Percentiles rank a stretch among this genome's conserved stretches.
Conservation (phyloP, 2,329 filamentous ascomycete species). For the Mycogone perniciosa region DNA sequence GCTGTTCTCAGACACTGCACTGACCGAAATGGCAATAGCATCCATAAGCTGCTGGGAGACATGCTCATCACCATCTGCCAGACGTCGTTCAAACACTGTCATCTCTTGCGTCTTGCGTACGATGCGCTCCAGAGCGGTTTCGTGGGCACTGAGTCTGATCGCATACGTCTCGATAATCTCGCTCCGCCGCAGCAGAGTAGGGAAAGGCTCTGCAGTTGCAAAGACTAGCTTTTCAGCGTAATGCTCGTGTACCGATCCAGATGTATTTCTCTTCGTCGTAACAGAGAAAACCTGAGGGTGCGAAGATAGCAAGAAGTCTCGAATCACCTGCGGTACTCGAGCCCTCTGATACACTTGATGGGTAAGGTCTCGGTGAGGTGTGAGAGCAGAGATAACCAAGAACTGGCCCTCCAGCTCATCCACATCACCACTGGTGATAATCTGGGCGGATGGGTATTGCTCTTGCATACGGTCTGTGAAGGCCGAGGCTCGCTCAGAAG, state of each 20-base stretch:
- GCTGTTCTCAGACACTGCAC: constrained; percentile 66
- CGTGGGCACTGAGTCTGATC: constrained; percentile 63
- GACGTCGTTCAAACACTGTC: constrained; percentile 64
- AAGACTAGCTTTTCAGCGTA: constrained; percentile 80
- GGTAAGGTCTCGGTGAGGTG: constrained; percentile 70
- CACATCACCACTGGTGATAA: constrained; percentile 61
- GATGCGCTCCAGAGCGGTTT: constrained; percentile 87
- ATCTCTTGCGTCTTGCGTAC: constrained; percentile 88
- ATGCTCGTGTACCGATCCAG: constrained; percentile 64
- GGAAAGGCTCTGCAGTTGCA: constrained; percentile 78
- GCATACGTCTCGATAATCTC: constrained; percentile 69
- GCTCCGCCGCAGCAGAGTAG: constrained; percentile 81
- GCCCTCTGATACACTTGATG: constrained; percentile 84
- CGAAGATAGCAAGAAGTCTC: constrained; percentile 79
- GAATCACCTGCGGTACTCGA: constrained; percentile 73
- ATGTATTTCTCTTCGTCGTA: constrained; percentile 64
- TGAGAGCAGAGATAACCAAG: constrained; percentile 73
- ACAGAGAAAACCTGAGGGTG: constrained; percentile 74
- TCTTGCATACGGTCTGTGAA: constrained; percentile 92
- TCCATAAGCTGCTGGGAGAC: constrained; percentile 65
- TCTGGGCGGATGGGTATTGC: constrained; percentile 78
- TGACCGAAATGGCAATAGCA: constrained; percentile 70
- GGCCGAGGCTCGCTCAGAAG: constrained; percentile 67
- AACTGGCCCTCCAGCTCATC: constrained; percentile 89
- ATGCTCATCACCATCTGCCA: constrained; percentile 66